Base-by-base conservation (phyloP, 192 early-diverging fungal species). In the Phycomyces blakesleeanus region DNA sequence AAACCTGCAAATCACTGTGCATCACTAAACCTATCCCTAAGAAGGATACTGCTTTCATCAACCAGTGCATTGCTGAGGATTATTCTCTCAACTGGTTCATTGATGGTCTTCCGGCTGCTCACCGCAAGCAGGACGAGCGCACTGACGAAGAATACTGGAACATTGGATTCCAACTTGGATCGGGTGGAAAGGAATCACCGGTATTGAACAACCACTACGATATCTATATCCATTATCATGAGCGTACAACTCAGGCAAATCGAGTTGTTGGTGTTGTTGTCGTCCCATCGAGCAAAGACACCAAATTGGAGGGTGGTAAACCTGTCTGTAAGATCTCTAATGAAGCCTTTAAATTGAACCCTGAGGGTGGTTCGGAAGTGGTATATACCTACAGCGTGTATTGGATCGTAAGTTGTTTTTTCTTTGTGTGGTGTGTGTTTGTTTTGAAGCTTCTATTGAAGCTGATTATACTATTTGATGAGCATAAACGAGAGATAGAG, bases 81-180 rank as follows among this genome's bases (percentile, higher is more conserved):
- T 93, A 93, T 64, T 81, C 80, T 40, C 75, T 88, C 63, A 93
- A 91, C 73, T 91, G 89, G 91, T 75, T 95, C 49, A 89, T 98
- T 44, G 96, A 98, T 78, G 93, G 93, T 3, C 81, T 98, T n/a
- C 96, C 96, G 0, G 96, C 85, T 49, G 93, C 86, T 16, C 83
- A 78, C 29, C 76, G 58, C 3, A 81, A 81, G 37, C 66, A 74
- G 2, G 86, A 87, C 49, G 70, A 79, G 39, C 78, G 85, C 51
- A 77, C 80, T 20, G 39, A 55, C 15, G 56, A 61, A 18, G 22
- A 70, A 39, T 80, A 90, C 65, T 90, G 90, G 54, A 83, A 82
- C 61, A 86, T 93, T 57, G 95, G 95, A 8, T 90, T 96, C 78
- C 82, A 79, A 20, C 74, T 98, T 7, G 95, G 95, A 1, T 71